A percentile compares a stretch with the other conserved stretches of the same genome.
Conservation (phyloP, 2,329 filamentous ascomycete genomes). For the Colletotrichum paranaense region DNA sequence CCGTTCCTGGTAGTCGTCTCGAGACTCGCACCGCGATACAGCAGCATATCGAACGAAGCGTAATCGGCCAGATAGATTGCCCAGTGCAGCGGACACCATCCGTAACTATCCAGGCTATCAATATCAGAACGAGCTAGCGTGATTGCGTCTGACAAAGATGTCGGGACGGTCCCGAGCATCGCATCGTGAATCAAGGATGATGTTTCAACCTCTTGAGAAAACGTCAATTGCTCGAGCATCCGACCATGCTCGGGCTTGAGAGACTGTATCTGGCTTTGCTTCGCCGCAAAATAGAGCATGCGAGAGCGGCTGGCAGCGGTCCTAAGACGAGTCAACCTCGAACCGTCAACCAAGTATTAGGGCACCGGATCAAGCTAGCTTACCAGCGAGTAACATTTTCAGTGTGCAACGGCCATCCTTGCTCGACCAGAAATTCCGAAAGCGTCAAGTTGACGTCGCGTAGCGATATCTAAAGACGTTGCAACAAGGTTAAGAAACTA, state of each 20-base stretch:
- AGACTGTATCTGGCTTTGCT: not conserved
- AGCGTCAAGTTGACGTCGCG: not conserved
- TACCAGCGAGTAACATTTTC: conserved; percentile 10
- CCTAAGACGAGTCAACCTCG: not conserved
- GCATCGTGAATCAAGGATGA: conserved; percentile 19
- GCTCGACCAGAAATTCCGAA: conserved; percentile 5
- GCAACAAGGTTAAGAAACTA: too few species aligned
- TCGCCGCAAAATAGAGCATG: conserved; percentile 6
- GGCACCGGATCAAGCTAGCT: not conserved
- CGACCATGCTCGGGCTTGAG: conserved; percentile 5
- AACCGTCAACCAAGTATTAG: too few species aligned
- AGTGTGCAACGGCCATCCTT: conserved; percentile 2
- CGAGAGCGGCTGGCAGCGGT: conserved; percentile 1
- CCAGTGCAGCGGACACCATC: conserved; percentile 16
- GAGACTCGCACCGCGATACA: not conserved
- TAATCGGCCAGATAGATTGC: conserved; percentile 9
- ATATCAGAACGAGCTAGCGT: conserved; percentile 1
- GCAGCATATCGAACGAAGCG: not conserved
- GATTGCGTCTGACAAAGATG: conserved; percentile 8
- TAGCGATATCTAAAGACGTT: not conserved
- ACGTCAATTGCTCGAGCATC: conserved; percentile 3
- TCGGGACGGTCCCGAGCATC: not conserved
- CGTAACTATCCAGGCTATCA: conserved; percentile 1
- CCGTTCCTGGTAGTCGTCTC: not conserved
- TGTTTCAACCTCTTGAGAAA: not conserved